Conservation (phyloP, 805 yeast species). For the Candida qinlingensis region DNA sequence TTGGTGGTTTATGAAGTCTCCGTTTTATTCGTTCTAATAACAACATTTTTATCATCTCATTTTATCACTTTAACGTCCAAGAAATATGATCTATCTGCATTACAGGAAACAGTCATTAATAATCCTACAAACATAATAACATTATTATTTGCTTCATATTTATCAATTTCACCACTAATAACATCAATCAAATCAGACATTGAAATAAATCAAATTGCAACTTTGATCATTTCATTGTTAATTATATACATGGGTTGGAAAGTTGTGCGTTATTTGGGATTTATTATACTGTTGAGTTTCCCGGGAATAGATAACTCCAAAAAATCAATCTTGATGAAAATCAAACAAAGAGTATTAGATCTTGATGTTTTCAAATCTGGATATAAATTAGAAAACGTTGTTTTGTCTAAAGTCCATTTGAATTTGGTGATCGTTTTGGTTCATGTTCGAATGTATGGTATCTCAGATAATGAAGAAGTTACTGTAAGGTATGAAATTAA, state of each 20-base stretch:
- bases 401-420: constrained; percentile 59
- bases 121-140: constrained; percentile 38
- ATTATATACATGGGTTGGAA: constrained; percentile 47
- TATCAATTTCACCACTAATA: constrained; percentile 34
- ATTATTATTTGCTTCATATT: constrained; percentile 34
- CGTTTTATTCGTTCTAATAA: constrained; percentile 20
- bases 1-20: constrained; percentile 26
- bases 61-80: neutral
- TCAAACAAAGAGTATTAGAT: constrained; percentile 40
- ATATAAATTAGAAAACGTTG: constrained; percentile 42
- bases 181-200: constrained; percentile 22
- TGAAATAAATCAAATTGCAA: constrained; percentile 38
- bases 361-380: constrained; percentile 48
- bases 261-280: constrained; percentile 46
- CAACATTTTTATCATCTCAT: constrained; percentile 32
- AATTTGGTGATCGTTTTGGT: constrained; percentile 53
- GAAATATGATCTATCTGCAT: neutral
- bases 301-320: constrained; percentile 41
- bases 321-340: constrained; percentile 31
- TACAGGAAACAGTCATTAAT: constrained; percentile 18
- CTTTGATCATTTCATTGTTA: constrained; percentile 39
- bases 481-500: constrained; percentile 45
- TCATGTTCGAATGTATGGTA: constrained; percentile 57
- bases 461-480: constrained; percentile 64
- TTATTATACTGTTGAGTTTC: constrained; percentile 46